phyloP scores from a whole-genome alignment of 2,329 filamentous ascomycete species.

The Xylaria sp. region DNA sequence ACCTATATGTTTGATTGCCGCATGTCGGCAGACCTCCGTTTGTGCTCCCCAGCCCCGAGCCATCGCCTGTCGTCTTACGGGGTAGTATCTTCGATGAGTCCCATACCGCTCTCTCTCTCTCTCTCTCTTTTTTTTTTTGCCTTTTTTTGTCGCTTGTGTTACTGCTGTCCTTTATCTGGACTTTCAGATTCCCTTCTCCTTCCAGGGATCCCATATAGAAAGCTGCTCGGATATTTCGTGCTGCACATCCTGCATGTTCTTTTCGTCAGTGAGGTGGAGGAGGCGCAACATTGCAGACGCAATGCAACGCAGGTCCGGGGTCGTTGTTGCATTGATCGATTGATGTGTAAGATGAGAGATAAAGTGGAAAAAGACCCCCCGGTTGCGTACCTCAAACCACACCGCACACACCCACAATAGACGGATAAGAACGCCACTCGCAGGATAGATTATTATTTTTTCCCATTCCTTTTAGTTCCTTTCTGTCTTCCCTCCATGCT shows the following conservation, averaged over 20 bases:
- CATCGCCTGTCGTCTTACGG: not conserved
- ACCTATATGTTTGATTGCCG: not conserved
- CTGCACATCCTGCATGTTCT: conserved; percentile 14
- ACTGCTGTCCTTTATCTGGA: not conserved
- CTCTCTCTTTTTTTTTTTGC: not conserved
- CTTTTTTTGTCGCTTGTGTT: not conserved
- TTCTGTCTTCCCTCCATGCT: not conserved
- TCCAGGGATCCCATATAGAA: not conserved
- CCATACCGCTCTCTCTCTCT: not conserved
- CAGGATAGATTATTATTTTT: conserved; percentile 26
- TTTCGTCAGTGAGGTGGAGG: conserved; percentile 13
- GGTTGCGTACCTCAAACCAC: conserved; percentile 2
- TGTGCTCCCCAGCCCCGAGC: not conserved
- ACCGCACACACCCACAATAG: conserved; percentile 8
- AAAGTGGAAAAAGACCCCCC: conserved; percentile 27
- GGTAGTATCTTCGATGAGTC: not conserved
- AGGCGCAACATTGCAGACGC: conserved; percentile 22
- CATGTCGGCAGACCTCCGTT: not conserved
- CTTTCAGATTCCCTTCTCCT: too few relatives aligned
- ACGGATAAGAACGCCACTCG: conserved; percentile 3
- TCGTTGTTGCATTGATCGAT: not conserved
- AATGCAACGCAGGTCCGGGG: conserved; percentile 17
- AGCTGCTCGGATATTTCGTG: conserved; percentile 11
- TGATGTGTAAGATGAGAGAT: conserved; percentile 11
- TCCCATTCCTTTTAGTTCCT: not conserved